phyloP scores from a whole-genome alignment of 352 stramenopile genomes.

The Pythium dissimile region DNA sequence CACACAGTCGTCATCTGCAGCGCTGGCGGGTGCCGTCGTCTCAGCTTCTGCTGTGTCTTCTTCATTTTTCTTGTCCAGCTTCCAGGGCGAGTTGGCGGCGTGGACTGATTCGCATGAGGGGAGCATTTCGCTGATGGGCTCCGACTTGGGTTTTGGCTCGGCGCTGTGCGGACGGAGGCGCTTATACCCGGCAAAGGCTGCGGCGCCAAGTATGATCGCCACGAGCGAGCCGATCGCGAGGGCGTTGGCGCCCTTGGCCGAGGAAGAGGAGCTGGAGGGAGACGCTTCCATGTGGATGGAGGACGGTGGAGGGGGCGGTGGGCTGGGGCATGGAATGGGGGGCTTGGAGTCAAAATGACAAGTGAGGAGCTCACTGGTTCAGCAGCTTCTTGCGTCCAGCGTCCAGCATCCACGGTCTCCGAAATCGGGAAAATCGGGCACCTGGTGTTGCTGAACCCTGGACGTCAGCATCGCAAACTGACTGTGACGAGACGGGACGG shows the following conservation, averaged over 20 bases:
- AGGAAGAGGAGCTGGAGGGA: neutral
- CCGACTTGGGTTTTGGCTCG: neutral
- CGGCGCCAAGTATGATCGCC: neutral
- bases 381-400: too few relatives aligned
- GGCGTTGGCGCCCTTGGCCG: neutral
- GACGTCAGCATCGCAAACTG: too few relatives aligned
- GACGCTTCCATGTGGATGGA: neutral
- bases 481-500: too few relatives aligned
- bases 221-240: neutral
- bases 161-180: neutral
- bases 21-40: neutral
- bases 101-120: neutral
- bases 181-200: neutral
- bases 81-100: slow-evolving; percentile 1
- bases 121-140: neutral
- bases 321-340: neutral
- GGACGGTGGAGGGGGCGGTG: neutral
- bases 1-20: slow-evolving; percentile 2
- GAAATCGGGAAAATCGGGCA: too few relatives aligned
- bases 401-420: too few relatives aligned
- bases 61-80: neutral
- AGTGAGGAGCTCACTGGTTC: too few relatives aligned
- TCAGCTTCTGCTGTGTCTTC: neutral
- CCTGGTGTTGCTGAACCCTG: too few relatives aligned
- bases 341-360: neutral